A percentile compares a stretch with the other conserved stretches of the same genome.
Evolutionary conservation across 2,329 filamentous ascomycete species (phyloP).

Genomic region (Epichloe typhina): DNA sequence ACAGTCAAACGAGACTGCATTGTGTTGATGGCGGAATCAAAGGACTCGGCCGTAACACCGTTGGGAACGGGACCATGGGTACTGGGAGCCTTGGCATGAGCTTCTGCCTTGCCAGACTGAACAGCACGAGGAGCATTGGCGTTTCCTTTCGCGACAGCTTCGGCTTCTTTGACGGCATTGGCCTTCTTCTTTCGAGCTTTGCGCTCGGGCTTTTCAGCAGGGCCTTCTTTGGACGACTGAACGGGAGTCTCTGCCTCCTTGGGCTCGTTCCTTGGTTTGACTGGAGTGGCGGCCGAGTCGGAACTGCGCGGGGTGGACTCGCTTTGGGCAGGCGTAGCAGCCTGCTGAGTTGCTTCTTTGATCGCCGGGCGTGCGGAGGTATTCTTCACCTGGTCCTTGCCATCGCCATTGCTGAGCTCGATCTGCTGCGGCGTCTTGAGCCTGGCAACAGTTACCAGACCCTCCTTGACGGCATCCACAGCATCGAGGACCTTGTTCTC

Average conservation of each 20-base stretch:
- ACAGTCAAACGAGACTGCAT: conserved; percentile 38
- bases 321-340: conserved; percentile 11
- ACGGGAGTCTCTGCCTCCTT: conserved; percentile 35
- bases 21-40: conserved; percentile 40
- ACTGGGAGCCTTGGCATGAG: conserved; percentile 19
- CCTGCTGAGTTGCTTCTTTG: conserved; percentile 14
- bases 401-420: conserved; percentile 24
- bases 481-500: conserved; percentile 78
- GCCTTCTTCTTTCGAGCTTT: conserved; percentile 58
- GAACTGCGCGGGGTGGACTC: conserved; percentile 19
- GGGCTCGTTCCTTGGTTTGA: conserved; percentile 28
- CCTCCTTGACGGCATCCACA: conserved; percentile 62
- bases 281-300: conserved; percentile 17
- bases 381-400: conserved; percentile 23
- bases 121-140: conserved; percentile 21
- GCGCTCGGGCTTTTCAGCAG: conserved; percentile 47
- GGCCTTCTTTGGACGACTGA: conserved; percentile 24
- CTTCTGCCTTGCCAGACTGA: conserved; percentile 16
- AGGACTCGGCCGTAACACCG: conserved; percentile 29
- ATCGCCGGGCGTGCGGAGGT: conserved; percentile 21
- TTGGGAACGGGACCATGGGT: conserved; percentile 9
- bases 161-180: conserved; percentile 25
- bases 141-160: conserved; percentile 31
- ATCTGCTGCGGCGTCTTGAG: conserved; percentile 40
- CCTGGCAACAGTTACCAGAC: conserved; percentile 61